Conservation (phyloP, 164 flowering plant genomes). For the Nelumbo lutea region DNA sequence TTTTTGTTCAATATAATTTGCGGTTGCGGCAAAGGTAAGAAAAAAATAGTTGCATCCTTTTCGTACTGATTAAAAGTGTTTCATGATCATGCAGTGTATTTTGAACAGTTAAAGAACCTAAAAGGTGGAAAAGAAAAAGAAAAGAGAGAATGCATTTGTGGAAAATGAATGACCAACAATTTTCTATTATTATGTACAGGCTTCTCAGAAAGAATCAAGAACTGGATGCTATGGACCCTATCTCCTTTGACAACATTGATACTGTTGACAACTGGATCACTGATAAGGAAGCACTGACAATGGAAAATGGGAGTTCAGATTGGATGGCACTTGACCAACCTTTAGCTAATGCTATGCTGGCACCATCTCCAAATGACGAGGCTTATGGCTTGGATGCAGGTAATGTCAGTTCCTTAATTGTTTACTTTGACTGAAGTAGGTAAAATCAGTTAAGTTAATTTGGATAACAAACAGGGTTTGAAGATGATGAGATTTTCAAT, state of each 20-base stretch:
- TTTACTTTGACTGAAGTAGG: neutral
- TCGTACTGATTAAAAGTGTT: neutral
- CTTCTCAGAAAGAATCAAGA: constrained; percentile 23
- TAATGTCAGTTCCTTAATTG: constrained; percentile 15
- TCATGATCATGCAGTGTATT: neutral
- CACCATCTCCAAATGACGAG: constrained; percentile 37
- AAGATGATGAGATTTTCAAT: constrained; percentile 49
- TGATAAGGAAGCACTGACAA: constrained; percentile 33
- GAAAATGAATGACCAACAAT: neutral
- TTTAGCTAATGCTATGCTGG: constrained; percentile 20
- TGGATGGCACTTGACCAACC: constrained; percentile 59
- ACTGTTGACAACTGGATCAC: constrained; percentile 58
- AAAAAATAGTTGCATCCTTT: neutral
- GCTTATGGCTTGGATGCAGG: constrained; percentile 45
- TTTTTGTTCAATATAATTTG: constrained; percentile 61
- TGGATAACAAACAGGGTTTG: constrained; percentile 41
- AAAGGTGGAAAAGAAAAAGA: neutral
- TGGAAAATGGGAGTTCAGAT: constrained; percentile 35
- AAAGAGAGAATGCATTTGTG: too few species aligned
- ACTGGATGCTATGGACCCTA: constrained; percentile 40
- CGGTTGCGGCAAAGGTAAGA: constrained; percentile 54
- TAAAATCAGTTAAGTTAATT: neutral
- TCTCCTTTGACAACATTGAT: constrained; percentile 37
- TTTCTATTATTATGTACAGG: constrained; percentile 18
- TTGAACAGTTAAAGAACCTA: neutral